Evolutionary conservation across 225 moss, liverwort and hornwort genomes (phyloP).

Genomic region (Sphagnum tenellum): DNA sequence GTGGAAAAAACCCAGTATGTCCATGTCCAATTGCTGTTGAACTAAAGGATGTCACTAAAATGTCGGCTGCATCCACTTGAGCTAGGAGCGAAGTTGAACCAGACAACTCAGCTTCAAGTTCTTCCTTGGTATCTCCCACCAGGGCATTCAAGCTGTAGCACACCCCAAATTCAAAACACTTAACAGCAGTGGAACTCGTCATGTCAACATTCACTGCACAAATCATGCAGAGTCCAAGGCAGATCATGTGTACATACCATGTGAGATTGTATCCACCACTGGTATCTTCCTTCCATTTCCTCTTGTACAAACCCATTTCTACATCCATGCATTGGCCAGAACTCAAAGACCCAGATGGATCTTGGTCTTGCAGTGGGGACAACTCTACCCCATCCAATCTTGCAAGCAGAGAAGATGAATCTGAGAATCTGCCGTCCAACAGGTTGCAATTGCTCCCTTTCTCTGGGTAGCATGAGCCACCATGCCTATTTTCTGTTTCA

Average conservation of each 20-base stretch:
- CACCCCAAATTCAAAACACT: too few relatives aligned
- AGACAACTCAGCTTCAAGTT: background rate
- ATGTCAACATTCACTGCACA: too few relatives aligned
- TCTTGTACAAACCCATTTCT: background rate
- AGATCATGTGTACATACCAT: too few relatives aligned
- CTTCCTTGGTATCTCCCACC: background rate
- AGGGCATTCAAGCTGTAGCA: too few relatives aligned
- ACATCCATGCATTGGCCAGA: background rate
- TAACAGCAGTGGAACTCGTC: too few relatives aligned
- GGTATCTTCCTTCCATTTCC: background rate
- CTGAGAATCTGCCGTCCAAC: background rate
- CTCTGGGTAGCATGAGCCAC: background rate
- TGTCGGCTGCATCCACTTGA: background rate
- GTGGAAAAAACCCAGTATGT: background rate
- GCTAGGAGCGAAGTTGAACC: background rate
- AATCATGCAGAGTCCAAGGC: too few relatives aligned
- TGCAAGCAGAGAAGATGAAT: background rate
- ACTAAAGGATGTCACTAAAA: background rate
- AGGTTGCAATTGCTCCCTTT: background rate
- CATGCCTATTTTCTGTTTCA: background rate
- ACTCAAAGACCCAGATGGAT: background rate
- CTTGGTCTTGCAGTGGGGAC: background rate
- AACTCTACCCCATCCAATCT: background rate
- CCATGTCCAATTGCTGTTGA: background rate
- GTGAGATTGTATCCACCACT: background rate